Conservation (phyloP, 805 yeast genomes). For the Barnettozyma populi region DNA sequence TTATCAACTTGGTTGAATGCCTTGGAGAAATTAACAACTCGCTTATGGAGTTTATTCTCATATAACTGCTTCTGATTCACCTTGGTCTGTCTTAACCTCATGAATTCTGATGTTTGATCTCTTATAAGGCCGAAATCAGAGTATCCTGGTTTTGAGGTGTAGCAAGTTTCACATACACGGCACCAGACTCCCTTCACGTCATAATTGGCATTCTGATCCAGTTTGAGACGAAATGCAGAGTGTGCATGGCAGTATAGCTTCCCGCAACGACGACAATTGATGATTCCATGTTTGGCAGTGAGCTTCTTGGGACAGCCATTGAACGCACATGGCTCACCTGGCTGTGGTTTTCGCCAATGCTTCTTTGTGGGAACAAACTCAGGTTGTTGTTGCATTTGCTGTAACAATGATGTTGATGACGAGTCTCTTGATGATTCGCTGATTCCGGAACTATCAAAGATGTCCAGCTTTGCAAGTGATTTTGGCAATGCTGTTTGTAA, state of each 20-base stretch:
- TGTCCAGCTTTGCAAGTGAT: constrained; percentile 41
- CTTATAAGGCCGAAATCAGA: constrained; percentile 36
- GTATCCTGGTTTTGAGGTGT: constrained; percentile 47
- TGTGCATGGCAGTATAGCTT: constrained; percentile 61
- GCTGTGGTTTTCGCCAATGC: constrained; percentile 55
- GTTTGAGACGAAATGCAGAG: constrained; percentile 45
- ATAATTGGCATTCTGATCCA: constrained; percentile 43
- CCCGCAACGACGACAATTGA: constrained; percentile 79
- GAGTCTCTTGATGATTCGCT: constrained; percentile 14
- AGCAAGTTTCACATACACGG: constrained; percentile 65
- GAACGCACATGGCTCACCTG: constrained; percentile 37
- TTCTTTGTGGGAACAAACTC: constrained; percentile 36
- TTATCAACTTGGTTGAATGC: constrained; percentile 26
- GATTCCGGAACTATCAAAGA: constrained; percentile 37
- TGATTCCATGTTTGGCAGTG: constrained; percentile 47
- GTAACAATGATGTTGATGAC: constrained; percentile 8
- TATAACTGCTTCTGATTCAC: constrained; percentile 47
- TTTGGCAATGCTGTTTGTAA: constrained; percentile 31
- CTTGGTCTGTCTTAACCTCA: constrained; percentile 33
- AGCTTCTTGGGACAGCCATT: constrained; percentile 38
- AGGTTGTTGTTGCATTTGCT: constrained; percentile 6
- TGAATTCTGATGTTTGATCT: constrained; percentile 45
- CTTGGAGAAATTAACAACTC: constrained; percentile 44
- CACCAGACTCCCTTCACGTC: constrained; percentile 60
- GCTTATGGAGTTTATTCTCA: constrained; percentile 52